Evolutionary conservation across 2,329 filamentous ascomycete species (phyloP).

Genomic region (Exophiala sideris): DNA sequence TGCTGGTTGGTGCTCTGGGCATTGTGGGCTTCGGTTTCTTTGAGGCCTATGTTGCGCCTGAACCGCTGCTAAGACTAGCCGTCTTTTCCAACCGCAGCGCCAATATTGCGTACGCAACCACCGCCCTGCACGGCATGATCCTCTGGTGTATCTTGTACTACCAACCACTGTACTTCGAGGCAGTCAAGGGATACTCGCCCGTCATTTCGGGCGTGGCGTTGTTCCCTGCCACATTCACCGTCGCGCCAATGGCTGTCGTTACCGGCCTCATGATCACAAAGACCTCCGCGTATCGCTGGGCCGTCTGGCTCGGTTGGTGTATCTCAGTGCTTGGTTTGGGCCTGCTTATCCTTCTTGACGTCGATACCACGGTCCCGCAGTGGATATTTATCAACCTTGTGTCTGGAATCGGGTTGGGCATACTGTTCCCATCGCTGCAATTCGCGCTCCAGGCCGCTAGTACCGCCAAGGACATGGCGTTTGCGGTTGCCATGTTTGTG

Average conservation of each 20-base stretch:
- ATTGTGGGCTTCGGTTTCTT: slow-evolving; percentile 54
- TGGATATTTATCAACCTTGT: slow-evolving; percentile 57
- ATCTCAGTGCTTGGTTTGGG: slow-evolving; percentile 59
- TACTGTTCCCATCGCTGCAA: slow-evolving; percentile 62
- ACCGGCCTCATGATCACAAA: slow-evolving; percentile 55
- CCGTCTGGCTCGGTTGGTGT: slow-evolving; percentile 60
- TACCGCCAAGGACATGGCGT: slow-evolving; percentile 55
- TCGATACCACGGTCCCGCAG: slow-evolving; percentile 37
- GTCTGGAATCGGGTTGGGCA: slow-evolving; percentile 64
- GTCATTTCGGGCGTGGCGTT: slow-evolving; percentile 55
- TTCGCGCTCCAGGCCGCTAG: slow-evolving; percentile 63
- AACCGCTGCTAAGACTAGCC: slow-evolving; percentile 49
- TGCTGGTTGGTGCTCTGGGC: slow-evolving; percentile 54
- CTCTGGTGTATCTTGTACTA: slow-evolving; percentile 55
- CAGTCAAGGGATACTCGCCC: slow-evolving; percentile 53
- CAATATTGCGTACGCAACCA: slow-evolving; percentile 52
- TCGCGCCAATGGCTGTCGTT: slow-evolving; percentile 58
- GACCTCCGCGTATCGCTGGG: slow-evolving; percentile 59
- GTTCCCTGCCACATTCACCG: slow-evolving; percentile 60
- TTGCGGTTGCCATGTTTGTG: slow-evolving; percentile 62
- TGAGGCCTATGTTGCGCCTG: slow-evolving; percentile 49
- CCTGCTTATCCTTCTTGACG: slow-evolving; percentile 38
- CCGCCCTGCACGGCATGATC: slow-evolving; percentile 54
- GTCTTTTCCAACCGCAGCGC: slow-evolving; percentile 47
- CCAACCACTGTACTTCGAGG: slow-evolving; percentile 43